Base-by-base conservation (phyloP, 352 stramenopile genomes). In the Phytophthora citrophthora region DNA sequence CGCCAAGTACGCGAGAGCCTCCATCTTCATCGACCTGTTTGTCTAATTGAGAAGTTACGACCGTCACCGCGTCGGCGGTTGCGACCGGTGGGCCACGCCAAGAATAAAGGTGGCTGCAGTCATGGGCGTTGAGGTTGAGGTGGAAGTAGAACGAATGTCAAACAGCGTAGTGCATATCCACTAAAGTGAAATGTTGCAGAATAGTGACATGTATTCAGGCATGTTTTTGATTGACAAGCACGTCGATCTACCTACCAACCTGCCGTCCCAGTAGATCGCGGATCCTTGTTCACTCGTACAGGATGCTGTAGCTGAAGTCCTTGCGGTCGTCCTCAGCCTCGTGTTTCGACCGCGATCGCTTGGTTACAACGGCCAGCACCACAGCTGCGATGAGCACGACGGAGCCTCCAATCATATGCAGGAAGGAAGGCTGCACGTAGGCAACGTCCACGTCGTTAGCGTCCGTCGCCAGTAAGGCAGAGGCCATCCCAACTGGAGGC, bases 1-100 rank as follows among this genome's bases (percentile, higher is more conserved):
- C 53, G 72, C 79, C 7, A 87, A 67, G 41, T 74, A 75, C 49
- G 71, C 72, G 27, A 87, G 60, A 47, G 74, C 47, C 56, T 77
- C 70, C 75, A 87, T 83, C 47, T 55, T 61, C 46, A 54, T 63
- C 32, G 26, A 24, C 32, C 15, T 45, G n/a, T 49, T 5, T 1
- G 26, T 11, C 39, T 8, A 31, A 12, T 32, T 11, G 29, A 34
- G 29, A 13, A 34, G 29, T 11, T 4, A 1, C 20, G 20, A 20
- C 20, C 20, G 20, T 20, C 20, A 3, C 2, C 3, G 7, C 29
- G 9, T 26, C 13, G 24, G 15, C 39, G 39, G 15, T 46, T 16
- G 36, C 31, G 31, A 20, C 48, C 11, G n/a, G 48, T 54, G 43
- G 3, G 29, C 29, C 8, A 13, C 29, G 4, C 48, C 39, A 36